These are phyloP conservation scores for Penicillium simplicissimum DNA, from an alignment of 495 filamentous ascomycete species.

Conservation along the genomic window DNA sequence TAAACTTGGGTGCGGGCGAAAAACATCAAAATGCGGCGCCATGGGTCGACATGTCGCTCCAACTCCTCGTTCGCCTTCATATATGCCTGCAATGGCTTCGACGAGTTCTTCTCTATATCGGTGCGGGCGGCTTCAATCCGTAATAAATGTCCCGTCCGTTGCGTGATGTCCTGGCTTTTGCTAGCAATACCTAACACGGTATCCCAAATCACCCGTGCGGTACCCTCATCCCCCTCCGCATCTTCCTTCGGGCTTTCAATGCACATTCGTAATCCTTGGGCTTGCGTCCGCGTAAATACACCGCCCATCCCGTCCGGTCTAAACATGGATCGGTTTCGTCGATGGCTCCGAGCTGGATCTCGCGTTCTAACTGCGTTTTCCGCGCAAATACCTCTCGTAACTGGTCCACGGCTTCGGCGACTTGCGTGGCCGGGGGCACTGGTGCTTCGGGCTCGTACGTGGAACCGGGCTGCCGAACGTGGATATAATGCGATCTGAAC, in stretches of 20 bases:
- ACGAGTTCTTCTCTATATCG: not conserved
- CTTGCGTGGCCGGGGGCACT: not conserved
- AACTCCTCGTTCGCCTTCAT: slow-evolving; percentile 1
- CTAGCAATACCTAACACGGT: not conserved
- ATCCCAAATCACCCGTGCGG: slow-evolving; percentile 4
- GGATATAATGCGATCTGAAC: slow-evolving; percentile 1
- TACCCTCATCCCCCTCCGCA: not conserved
- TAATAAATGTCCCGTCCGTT: slow-evolving; percentile 3
- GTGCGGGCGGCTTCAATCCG: slow-evolving; percentile 1
- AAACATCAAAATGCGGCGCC: slow-evolving; percentile 1
- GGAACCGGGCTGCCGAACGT: not conserved
- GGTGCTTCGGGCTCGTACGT: not conserved
- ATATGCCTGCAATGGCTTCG: slow-evolving; percentile 6
- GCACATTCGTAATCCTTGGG: not conserved
- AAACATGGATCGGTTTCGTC: not conserved
- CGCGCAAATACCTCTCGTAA: not conserved
- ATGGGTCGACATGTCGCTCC: slow-evolving; percentile 3
- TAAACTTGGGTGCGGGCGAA: not conserved
- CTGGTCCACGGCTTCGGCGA: not conserved
- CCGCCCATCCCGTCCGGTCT: slow-evolving; percentile 2
- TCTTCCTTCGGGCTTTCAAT: slow-evolving; percentile 1
- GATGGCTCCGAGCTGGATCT: not conserved
- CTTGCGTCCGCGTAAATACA: not conserved
- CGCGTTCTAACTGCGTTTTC: not conserved
- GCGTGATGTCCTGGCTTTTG: slow-evolving; percentile 3